Percentiles rank a stretch among this genome's conserved stretches.
These are phyloP conservation scores for Mycosphaerelloides madeirae DNA, from an alignment of 2,329 filamentous ascomycete species.

Conservation along the genomic window DNA sequence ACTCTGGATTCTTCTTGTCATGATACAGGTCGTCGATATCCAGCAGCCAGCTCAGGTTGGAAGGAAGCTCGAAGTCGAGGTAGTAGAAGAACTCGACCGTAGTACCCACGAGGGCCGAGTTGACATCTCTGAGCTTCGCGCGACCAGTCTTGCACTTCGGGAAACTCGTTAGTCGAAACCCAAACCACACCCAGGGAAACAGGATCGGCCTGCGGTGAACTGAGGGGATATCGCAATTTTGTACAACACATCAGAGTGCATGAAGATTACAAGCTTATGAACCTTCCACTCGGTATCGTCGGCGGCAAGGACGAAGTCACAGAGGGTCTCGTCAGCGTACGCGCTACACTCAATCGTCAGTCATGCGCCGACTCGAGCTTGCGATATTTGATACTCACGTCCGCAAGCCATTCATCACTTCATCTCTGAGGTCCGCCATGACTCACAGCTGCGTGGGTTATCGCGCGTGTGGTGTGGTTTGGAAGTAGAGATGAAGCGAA, in stretches of 20 bases:
- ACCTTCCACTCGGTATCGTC: neutral
- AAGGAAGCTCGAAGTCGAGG: neutral
- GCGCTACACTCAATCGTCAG: neutral
- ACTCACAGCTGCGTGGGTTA: too few species aligned
- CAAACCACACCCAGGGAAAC: too few species aligned
- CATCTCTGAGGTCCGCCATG: too few species aligned
- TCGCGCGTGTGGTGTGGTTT: neutral
- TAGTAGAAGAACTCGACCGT: conserved; percentile 6
- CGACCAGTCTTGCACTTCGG: neutral
- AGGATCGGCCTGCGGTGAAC: too few species aligned
- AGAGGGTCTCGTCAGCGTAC: neutral
- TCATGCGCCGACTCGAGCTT: too few species aligned
- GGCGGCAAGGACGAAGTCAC: neutral
- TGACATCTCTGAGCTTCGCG: neutral
- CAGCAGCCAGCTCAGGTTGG: neutral
- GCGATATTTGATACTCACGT: too few species aligned
- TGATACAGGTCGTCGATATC: neutral
- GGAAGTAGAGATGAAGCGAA: neutral
- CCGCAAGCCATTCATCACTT: too few species aligned
- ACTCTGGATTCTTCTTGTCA: neutral
- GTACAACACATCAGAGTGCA: conserved; percentile 2
- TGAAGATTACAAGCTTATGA: conserved; percentile 2
- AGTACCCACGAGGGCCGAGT: conserved; percentile 16
- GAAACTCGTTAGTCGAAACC: neutral
- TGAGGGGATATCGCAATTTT: too few species aligned